phyloP scores from a whole-genome alignment of 768 basidiomycete genomes.

The Naganishia vaughanmartiniae region DNA sequence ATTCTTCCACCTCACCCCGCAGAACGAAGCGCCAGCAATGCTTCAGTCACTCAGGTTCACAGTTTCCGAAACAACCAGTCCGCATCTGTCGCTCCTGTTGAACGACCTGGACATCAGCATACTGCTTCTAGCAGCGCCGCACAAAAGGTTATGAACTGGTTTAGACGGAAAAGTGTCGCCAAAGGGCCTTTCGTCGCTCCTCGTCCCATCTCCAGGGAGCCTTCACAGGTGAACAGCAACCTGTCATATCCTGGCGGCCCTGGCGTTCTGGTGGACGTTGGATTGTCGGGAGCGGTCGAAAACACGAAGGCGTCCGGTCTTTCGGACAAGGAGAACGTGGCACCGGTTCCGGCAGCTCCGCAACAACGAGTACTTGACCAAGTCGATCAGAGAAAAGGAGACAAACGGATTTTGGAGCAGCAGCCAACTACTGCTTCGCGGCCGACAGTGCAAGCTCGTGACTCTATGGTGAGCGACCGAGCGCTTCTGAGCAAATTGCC shows the following conservation, averaged over 20 bases:
- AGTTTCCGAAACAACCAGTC: slow-evolving; percentile 27
- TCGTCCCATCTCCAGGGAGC: slow-evolving; percentile 33
- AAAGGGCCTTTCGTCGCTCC: slow-evolving; percentile 28
- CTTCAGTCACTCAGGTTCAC: slow-evolving; percentile 46
- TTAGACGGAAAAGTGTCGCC: slow-evolving; percentile 58
- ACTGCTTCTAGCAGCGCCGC: slow-evolving; percentile 57
- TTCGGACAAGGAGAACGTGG: slow-evolving; percentile 8
- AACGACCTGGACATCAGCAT: slow-evolving; percentile 25
- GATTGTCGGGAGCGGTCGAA: background rate
- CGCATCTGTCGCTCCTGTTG: background rate
- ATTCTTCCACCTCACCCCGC: slow-evolving; percentile 39
- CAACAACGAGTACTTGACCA: slow-evolving; percentile 16
- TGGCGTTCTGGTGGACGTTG: background rate
- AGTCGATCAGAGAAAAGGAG: background rate
- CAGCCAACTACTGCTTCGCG: slow-evolving; percentile 24
- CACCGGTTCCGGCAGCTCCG: background rate
- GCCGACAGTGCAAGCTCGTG: slow-evolving; percentile 33
- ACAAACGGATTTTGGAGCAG: background rate
- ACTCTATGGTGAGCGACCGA: slow-evolving; percentile 32
- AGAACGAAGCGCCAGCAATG: slow-evolving; percentile 65
- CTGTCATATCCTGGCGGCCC: slow-evolving; percentile 5
- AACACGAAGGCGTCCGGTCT: background rate
- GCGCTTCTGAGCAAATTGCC: slow-evolving; percentile 36
- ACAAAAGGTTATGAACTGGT: slow-evolving; percentile 98
- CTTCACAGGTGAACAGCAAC: background rate